Conservation (phyloP, 2,329 filamentous ascomycete species). For the Pseudocercospora crystallina region DNA sequence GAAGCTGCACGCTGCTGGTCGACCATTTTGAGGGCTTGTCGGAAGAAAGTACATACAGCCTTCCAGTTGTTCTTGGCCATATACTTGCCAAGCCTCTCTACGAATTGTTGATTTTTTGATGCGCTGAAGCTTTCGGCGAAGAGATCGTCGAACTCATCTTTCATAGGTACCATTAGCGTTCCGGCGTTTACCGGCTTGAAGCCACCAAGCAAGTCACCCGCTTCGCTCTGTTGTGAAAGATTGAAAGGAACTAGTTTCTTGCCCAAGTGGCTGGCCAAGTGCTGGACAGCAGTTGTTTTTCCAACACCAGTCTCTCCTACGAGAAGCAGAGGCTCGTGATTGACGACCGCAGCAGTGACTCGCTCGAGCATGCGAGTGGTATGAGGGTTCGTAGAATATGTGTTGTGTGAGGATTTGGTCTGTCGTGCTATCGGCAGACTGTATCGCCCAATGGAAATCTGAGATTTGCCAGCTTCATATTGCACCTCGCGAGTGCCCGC, state of each 20-base stretch:
- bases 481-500: constrained; percentile 70
- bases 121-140: constrained; percentile 85
- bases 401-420: constrained; percentile 43
- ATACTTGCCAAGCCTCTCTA: constrained; percentile 76
- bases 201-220: constrained; percentile 89
- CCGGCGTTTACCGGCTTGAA: constrained; percentile 95
- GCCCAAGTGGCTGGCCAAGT: constrained; percentile 79
- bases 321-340: constrained; percentile 84
- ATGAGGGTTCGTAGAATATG: constrained; percentile 86
- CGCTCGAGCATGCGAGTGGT: constrained; percentile 84
- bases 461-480: constrained; percentile 52
- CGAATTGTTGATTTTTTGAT: constrained; percentile 82
- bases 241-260: constrained; percentile 92
- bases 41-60: constrained; percentile 82
- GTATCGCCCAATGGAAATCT: constrained; percentile 33
- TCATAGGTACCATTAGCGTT: constrained; percentile 81
- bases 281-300: constrained; percentile 95
- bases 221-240: constrained; percentile 95
- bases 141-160: constrained; percentile 89
- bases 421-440: constrained; percentile 24
- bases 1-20: constrained; percentile 55
- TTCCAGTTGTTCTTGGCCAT: constrained; percentile 83
- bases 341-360: constrained; percentile 76
- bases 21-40: constrained; percentile 85
- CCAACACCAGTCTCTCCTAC: constrained; percentile 99